Base-by-base conservation (phyloP, 2,329 filamentous ascomycete species). In the Phaeophleospora eucalypticola region DNA sequence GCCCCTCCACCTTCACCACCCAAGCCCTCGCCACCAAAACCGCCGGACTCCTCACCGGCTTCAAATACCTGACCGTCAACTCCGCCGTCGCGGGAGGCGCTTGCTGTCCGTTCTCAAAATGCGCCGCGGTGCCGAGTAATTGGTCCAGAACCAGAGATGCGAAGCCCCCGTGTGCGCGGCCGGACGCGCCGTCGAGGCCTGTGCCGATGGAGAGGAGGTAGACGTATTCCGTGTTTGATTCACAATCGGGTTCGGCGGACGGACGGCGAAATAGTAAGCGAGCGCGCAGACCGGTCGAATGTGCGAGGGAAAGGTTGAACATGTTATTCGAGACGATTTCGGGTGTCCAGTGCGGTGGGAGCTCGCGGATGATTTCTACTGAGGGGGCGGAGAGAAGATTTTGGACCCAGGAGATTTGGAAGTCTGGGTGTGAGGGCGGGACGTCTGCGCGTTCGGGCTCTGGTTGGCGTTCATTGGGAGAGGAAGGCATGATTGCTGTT, bases 141-240 rank as follows among this genome's bases (percentile, higher is more conserved):
- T 59, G 54, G 40, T 59, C 58, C 7, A 60, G 37, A 2, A 59
- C 17, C 24, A 61, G 10, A 4, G 46, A 44, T 16, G 52, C 53
- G 42, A 58, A 53, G 3, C 56, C 56, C 10, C 58, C 59, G 32
- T 60, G 58, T 1, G 51, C 56, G 4, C 56, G 53, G 14, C 58
- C 54, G n/a, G 43, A 24, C 17, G 43, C 56, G 17, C 56, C 59
- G 24, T 60, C 56, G 8, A 60, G 27, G 15, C 45, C 51, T 15
- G 41, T 12, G 17, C 54, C 57, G 1, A 59, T n/a, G 20, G 58
- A 57, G 4, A 59, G 17, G 6, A 60, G 45, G 10, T 42, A 48
- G 36, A 53, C 49, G 19, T 53, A 41, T 41, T 61, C 59, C 14
- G 18, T n/a, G 12, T 45, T 43, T 19, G n/a, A 24, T 14, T 45